A percentile compares a stretch with the other conserved stretches of the same genome.
Conservation (phyloP, 2,329 filamentous ascomycete genomes). For the Monosporascus sp. region DNA sequence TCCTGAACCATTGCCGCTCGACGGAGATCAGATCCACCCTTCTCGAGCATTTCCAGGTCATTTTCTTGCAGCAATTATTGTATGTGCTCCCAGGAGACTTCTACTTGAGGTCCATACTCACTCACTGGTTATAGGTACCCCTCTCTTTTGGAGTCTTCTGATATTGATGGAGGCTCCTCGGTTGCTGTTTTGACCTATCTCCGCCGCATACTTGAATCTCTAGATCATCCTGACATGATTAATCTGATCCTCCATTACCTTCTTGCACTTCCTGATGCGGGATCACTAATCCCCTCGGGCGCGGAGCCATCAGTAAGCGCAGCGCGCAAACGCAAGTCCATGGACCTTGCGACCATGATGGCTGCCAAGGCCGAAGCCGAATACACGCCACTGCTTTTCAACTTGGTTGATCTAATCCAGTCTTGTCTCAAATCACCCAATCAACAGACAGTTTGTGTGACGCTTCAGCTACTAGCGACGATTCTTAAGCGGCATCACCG, state of each 20-base stretch:
- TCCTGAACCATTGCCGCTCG: slow-evolving; percentile 90
- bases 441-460: slow-evolving; percentile 83
- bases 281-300: slow-evolving; percentile 29
- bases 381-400: slow-evolving; percentile 81
- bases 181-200: slow-evolving; percentile 94
- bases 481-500: slow-evolving; percentile 83
- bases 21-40: slow-evolving; percentile 87
- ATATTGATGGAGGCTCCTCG: slow-evolving; percentile 93
- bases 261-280: slow-evolving; percentile 66
- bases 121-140: slow-evolving; percentile 61
- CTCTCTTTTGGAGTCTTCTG: slow-evolving; percentile 91
- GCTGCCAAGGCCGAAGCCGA: slow-evolving; percentile 68
- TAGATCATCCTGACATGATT: slow-evolving; percentile 91
- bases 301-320: slow-evolving; percentile 54
- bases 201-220: slow-evolving; percentile 79
- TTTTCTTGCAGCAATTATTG: slow-evolving; percentile 92
- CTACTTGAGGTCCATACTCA: slow-evolving; percentile 1
- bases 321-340: slow-evolving; percentile 76
- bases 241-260: slow-evolving; percentile 91
- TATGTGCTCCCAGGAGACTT: slow-evolving; percentile 38
- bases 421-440: slow-evolving; percentile 81
- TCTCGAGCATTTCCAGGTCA: slow-evolving; percentile 92
- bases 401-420: slow-evolving; percentile 83
- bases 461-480: slow-evolving; percentile 78
- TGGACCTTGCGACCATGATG: slow-evolving; percentile 78